Base-by-base conservation (phyloP, 2,329 filamentous ascomycete species). In the Diaporthe ilicicola region DNA sequence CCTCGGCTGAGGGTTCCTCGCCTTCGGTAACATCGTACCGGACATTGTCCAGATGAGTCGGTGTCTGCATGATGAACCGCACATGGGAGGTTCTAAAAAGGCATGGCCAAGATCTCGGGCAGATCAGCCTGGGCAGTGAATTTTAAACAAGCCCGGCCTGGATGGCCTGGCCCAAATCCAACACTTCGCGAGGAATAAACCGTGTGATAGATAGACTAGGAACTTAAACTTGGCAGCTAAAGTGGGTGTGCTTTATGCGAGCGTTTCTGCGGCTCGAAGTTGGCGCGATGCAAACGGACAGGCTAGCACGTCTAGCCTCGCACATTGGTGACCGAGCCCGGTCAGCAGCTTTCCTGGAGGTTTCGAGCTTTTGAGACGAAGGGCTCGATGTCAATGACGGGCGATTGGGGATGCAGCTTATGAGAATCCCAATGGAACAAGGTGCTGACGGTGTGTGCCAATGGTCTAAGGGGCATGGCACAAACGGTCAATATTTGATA, bases 171-270 rank as follows among this genome's bases (percentile, higher is more conserved):
- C 59, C 42, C 19, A 48, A 62, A 48, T 62, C 44, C 59, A 62
- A 62, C 27, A 19, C 27, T n/a, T 10, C 56, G 56, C n/a, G n/a
- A 64, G 42, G 59, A 50, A 39, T 50, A 42, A 50, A 64, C 59
- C 42, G 56, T 62, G 56, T 64, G 59, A 64, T 50, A 13, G 59
- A 64, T 50, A 13, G 44, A 19, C 44, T 24, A 24, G 59, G 59
- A 64, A 50, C 59, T 37, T 50, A 64, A 64, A 64, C 59, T 64
- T 64, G 59, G 59, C 59, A 64, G 59, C 59, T 50, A 64, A 64
- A 64, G 59, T 50, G 59, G 59, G 44, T 46, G 59, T 50, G 29
- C 59, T 64, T 64, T 29, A 64, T 50, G 44, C 59, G 59, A 64
- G 59, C 29, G 44, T 50, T 64, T 62, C 44, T 62, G 42, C 59